These are phyloP conservation scores for Hymenoscyphus scutula DNA, from an alignment of 2,329 filamentous ascomycete species.

Conservation along the genomic window DNA sequence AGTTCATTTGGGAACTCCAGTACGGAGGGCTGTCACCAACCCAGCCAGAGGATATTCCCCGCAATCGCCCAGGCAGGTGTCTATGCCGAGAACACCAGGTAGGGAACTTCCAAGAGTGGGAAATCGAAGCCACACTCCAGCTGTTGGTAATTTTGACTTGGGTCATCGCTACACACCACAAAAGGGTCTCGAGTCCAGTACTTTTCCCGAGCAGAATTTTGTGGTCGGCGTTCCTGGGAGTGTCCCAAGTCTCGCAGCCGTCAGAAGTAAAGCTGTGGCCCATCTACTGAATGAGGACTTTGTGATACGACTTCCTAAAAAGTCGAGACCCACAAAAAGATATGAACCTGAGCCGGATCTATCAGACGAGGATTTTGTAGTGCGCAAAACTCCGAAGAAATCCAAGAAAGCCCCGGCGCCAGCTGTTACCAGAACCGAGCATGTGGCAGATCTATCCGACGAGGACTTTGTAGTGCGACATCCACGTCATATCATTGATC, in stretches of 20 bases:
- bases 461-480: not conserved
- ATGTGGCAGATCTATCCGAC: not conserved
- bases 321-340: not conserved
- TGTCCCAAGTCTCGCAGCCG: not conserved
- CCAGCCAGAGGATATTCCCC: not conserved
- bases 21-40: not conserved
- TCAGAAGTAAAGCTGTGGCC: not conserved
- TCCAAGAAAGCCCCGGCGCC: not conserved
- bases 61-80: not conserved
- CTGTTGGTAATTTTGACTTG: not conserved
- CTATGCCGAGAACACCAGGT: not conserved
- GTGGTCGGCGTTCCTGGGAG: not conserved
- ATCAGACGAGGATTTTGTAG: not conserved
- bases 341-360: not conserved
- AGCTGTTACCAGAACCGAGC: not conserved
- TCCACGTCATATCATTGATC: not conserved
- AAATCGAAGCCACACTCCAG: not conserved
- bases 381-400: not conserved
- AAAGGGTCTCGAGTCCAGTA: not conserved
- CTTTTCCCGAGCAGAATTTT: not conserved
- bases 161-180: not conserved
- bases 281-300: slow-evolving; percentile 8
- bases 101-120: not conserved
- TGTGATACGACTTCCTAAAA: not conserved
- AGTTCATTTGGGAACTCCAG: not conserved